These are phyloP conservation scores for Heritiera fomes DNA, from an alignment of 345 rosid species.

Conservation along the genomic window DNA sequence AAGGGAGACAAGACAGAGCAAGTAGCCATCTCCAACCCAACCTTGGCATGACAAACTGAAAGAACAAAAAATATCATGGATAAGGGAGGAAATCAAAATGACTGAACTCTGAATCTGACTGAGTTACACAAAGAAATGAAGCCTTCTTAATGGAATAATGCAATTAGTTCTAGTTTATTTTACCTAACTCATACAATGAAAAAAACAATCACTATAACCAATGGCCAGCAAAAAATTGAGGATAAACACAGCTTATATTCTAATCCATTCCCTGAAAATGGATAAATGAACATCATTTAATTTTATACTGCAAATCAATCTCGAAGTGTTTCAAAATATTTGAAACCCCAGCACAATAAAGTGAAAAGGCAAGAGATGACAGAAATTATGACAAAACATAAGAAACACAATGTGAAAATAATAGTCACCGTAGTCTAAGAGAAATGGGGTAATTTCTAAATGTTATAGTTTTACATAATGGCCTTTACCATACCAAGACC, in stretches of 20 bases:
- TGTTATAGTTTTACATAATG: not conserved
- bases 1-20: conserved; percentile 71
- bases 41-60: conserved; percentile 83
- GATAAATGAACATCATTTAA: not conserved
- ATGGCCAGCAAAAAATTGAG: not conserved
- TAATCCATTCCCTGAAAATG: not conserved
- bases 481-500: not conserved
- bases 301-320: not conserved
- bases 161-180: not conserved
- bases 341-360: not conserved
- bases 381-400: not conserved
- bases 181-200: not conserved
- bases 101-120: not conserved
- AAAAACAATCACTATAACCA: not conserved
- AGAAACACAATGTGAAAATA: not conserved
- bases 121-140: not conserved
- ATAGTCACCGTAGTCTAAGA: not conserved
- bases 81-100: conserved; percentile 1
- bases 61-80: conserved; percentile 17
- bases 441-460: not conserved
- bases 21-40: conserved; percentile 96
- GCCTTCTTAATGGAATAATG: not conserved
- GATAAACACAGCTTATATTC: not conserved
- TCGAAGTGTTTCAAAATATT: not conserved
- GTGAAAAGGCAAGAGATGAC: not conserved